phyloP scores from a whole-genome alignment of 768 basidiomycete genomes.

The Psilocybe subaeruginosa region DNA sequence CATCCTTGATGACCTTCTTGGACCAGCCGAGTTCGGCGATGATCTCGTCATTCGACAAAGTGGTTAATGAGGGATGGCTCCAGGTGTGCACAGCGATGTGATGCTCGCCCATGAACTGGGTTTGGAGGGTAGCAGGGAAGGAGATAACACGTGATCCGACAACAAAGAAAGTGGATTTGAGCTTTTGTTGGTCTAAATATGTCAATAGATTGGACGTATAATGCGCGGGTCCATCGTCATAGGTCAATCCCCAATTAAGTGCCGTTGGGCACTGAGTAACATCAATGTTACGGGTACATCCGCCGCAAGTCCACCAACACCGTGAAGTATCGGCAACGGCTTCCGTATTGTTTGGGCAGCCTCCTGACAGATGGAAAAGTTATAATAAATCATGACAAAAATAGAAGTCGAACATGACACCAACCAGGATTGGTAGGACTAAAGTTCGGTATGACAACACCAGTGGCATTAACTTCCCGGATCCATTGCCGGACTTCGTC shows the following conservation, averaged over 20 bases:
- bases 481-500: constrained; percentile 74
- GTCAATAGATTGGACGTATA: constrained; percentile 76
- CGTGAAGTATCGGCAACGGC: constrained; percentile 53
- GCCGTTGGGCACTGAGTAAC: constrained; percentile 76
- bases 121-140: constrained; percentile 68
- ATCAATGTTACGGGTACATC: constrained; percentile 69
- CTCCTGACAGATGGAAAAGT: constrained; percentile 34
- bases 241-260: constrained; percentile 57
- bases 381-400: constrained; percentile 5
- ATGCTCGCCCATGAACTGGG: constrained; percentile 77
- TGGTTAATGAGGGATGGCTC: constrained; percentile 77
- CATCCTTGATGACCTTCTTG: constrained; percentile 82
- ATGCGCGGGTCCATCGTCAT: constrained; percentile 81
- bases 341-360: constrained; percentile 63
- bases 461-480: constrained; percentile 56
- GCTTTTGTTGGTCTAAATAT: constrained; percentile 63
- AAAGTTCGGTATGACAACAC: constrained; percentile 61
- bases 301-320: constrained; percentile 85
- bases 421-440: constrained; percentile 41
- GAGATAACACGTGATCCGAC: constrained; percentile 82
- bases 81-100: constrained; percentile 75
- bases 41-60: constrained; percentile 75
- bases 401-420: constrained; percentile 17
- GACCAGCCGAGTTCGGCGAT: constrained; percentile 91
- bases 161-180: constrained; percentile 87